Evolutionary conservation across 139 green algal genomes (phyloP).

Genomic region (Tetradesmus obliquus): DNA sequence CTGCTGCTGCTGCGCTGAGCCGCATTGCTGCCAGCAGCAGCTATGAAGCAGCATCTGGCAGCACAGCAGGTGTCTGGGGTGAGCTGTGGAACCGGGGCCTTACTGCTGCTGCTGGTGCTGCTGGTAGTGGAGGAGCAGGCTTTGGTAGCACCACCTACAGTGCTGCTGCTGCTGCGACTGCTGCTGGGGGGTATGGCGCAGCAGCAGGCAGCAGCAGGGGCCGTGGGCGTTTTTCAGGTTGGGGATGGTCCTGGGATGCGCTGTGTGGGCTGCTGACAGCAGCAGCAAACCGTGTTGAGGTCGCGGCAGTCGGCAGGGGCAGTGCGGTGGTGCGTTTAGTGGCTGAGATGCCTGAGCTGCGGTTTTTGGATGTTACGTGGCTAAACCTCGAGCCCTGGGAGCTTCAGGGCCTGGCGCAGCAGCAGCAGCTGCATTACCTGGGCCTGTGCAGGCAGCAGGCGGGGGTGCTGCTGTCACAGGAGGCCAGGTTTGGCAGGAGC

Average conservation of each 20-base stretch:
- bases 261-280: constrained; percentile 10
- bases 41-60: background rate
- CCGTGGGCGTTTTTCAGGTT: constrained; percentile 3
- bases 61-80: background rate
- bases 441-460: constrained; percentile 37
- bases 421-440: constrained; percentile 38
- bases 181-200: background rate
- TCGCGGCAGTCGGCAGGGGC: background rate
- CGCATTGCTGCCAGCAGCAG: constrained; percentile 23
- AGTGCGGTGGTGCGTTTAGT: constrained; percentile 25
- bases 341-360: constrained; percentile 21
- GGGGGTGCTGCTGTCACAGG: background rate
- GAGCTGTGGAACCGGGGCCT: background rate
- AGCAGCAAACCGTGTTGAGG: constrained; percentile 17
- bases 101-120: background rate
- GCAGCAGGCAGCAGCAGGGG: background rate
- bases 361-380: constrained; percentile 40
- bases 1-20: background rate
- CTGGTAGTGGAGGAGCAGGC: background rate
- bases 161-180: background rate
- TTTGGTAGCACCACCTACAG: too few relatives aligned
- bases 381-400: constrained; percentile 40
- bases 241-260: constrained; percentile 32
- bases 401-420: constrained; percentile 13
- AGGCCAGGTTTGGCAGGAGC: background rate